These are phyloP conservation scores for Berberis vulgaris DNA, from an alignment of 164 flowering plant species.

Conservation along the genomic window DNA sequence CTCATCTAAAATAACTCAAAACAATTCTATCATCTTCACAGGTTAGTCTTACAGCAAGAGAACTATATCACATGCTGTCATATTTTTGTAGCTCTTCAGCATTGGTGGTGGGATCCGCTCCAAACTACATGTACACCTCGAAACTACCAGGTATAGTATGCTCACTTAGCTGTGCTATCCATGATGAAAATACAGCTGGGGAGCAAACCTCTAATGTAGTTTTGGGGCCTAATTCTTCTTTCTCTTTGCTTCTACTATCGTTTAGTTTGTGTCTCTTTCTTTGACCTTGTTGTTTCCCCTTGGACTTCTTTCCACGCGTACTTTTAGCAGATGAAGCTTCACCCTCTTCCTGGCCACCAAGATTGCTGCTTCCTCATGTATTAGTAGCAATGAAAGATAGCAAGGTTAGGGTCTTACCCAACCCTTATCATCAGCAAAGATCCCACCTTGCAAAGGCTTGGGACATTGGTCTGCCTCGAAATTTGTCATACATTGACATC, in stretches of 20 bases:
- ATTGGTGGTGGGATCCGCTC: conserved; percentile 45
- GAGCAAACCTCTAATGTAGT: conserved; percentile 79
- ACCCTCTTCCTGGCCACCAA: conserved; percentile 12
- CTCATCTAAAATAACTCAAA: conserved; percentile 84
- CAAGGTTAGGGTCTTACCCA: conserved; percentile 88
- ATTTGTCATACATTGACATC: conserved; percentile 27
- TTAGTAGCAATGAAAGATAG: conserved; percentile 78
- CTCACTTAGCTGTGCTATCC: conserved; percentile 66
- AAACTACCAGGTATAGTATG: conserved; percentile 58
- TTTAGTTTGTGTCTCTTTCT: conserved; percentile 29
- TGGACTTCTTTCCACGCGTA: conserved; percentile 23
- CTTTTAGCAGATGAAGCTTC: background rate
- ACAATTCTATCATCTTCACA: conserved; percentile 60
- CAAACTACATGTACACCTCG: conserved; percentile 70
- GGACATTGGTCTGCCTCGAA: conserved; percentile 44
- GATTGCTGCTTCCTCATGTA: conserved; percentile 14
- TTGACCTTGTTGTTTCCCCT: conserved; percentile 14
- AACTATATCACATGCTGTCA: conserved; percentile 75
- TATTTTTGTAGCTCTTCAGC: conserved; percentile 48
- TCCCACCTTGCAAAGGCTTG: conserved; percentile 73
- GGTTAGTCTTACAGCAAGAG: conserved; percentile 51
- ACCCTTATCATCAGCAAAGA: conserved; percentile 97
- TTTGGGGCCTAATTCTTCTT: conserved; percentile 11
- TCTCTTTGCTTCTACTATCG: background rate
- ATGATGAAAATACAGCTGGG: conserved; percentile 67